Conservation (phyloP, 176 grass and related monocot genomes). For the Raddia guianensis region DNA sequence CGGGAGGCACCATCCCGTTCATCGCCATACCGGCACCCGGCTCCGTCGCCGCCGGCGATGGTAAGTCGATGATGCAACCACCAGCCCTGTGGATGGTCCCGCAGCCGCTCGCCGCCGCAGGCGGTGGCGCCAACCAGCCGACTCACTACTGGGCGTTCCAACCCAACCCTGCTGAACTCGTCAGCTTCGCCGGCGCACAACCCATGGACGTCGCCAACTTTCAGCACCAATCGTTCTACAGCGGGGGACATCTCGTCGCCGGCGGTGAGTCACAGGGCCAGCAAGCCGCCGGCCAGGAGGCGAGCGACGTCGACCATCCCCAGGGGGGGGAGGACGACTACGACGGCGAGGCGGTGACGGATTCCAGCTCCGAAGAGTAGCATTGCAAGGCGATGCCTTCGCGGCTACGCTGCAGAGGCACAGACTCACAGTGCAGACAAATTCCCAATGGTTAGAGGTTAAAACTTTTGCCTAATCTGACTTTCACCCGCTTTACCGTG, state of each 20-base stretch:
- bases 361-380: conserved; percentile 60
- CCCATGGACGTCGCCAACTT: conserved; percentile 15
- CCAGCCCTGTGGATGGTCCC: conserved; percentile 78
- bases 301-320: neutral
- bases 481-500: neutral
- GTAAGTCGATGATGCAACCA: conserved; percentile 39
- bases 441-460: conserved; percentile 13
- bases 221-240: conserved; percentile 27
- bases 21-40: conserved; percentile 44
- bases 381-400: neutral
- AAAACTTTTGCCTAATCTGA: neutral
- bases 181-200: conserved; percentile 47
- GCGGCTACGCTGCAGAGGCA: neutral
- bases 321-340: conserved; percentile 44
- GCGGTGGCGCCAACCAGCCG: conserved; percentile 29
- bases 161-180: conserved; percentile 50
- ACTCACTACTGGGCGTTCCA: conserved; percentile 60
- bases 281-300: conserved; percentile 5
- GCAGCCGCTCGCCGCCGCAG: conserved; percentile 28
- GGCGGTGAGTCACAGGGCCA: conserved; percentile 38
- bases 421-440: neutral
- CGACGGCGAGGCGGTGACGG: conserved; percentile 45
- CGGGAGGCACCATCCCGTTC: conserved; percentile 63
- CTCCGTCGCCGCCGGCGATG: conserved; percentile 12
- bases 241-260: neutral